Evolutionary conservation across 2,329 filamentous ascomycete genomes (phyloP), one percentile per base, ranked within the genome.

Genomic region (Arthroderma sp.): DNA sequence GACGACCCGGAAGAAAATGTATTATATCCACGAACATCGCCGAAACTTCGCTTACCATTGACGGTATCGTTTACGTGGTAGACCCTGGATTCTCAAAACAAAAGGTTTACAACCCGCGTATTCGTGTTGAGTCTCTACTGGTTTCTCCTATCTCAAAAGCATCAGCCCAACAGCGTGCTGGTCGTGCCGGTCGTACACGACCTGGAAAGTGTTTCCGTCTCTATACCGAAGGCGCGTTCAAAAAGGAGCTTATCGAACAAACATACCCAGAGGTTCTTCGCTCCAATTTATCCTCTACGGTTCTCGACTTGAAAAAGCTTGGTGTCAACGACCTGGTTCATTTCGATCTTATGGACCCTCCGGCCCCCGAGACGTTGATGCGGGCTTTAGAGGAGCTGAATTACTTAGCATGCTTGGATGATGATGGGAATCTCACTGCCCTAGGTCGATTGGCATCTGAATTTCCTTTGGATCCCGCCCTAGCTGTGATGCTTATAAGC

Each of bases 21-120:
- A 94, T 98, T 65, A 81, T 98, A 31, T 88, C 91, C 8, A 98
- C 93, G 63, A 98, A 98, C 73, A 98, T 98, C 72, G 93, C 93
- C 47, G 93, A 98, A 76, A 98, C 93, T 0, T 91, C 86, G 67
- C 82, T 98, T 73, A 98, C 93, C 51, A 98, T 98, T 60, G 93
- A 98, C 68, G 93, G 93, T 70, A 98, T 98, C 62, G 93, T 98
- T 37, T 98, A 96, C 68, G 93, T 98, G 35, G 91, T 98, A n/a
- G 93, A 98, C 67, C 91, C 93, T 1, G 93, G 93, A 37, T 98
- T 98, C 77, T 95, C 90, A 76, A 98, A 98, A 77, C 93, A 98
- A 68, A 98, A 97, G 74, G 93, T 97, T 61, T 98, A 97, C 78
- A 97, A 98, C 72, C 91, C 93, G 21, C 85, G 93, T 60, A 94